phyloP scores from a whole-genome alignment of 2,329 filamentous ascomycete species.

The Ambrosiella cleistominuta region DNA sequence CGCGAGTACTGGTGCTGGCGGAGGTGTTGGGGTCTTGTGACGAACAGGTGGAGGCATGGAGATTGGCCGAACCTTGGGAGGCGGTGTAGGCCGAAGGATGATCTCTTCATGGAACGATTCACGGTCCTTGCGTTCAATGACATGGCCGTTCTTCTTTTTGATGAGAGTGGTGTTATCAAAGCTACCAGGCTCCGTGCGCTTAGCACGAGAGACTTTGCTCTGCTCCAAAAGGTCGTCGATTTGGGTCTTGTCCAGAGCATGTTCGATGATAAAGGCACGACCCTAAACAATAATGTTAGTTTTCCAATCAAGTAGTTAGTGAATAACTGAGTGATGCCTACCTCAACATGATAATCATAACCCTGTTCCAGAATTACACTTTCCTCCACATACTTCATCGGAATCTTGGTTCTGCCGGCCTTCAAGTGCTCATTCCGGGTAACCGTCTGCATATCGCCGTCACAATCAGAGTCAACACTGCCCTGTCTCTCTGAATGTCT shows the following conservation, averaged over 20 bases:
- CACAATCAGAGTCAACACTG: conserved; percentile 13
- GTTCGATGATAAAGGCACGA: conserved; percentile 62
- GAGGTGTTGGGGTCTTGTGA: background rate
- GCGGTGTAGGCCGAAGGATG: conserved; percentile 2
- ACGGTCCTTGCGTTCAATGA: conserved; percentile 9
- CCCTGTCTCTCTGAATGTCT: background rate
- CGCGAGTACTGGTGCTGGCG: background rate
- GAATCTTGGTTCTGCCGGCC: conserved; percentile 81
- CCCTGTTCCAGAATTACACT: conserved; percentile 67
- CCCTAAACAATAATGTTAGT: conserved; percentile 37
- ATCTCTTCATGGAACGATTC: conserved; percentile 12
- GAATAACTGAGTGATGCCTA: conserved; percentile 23
- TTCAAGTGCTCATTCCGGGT: conserved; percentile 51
- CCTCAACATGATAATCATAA: conserved; percentile 77
- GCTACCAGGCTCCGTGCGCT: conserved; percentile 23
- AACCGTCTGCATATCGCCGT: conserved; percentile 24
- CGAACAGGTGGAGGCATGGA: conserved; percentile 4
- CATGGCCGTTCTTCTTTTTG: conserved; percentile 8
- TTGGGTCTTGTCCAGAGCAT: conserved; percentile 73
- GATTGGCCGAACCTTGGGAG: background rate
- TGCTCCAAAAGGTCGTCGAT: conserved; percentile 78
- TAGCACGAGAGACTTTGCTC: conserved; percentile 54
- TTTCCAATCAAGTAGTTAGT: background rate
- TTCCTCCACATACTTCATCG: conserved; percentile 60
- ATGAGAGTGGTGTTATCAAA: conserved; percentile 5